Evolutionary conservation across 306 rosid species (phyloP), one percentile per base, ranked within the genome.

Genomic region (Vachellia collinsii): DNA sequence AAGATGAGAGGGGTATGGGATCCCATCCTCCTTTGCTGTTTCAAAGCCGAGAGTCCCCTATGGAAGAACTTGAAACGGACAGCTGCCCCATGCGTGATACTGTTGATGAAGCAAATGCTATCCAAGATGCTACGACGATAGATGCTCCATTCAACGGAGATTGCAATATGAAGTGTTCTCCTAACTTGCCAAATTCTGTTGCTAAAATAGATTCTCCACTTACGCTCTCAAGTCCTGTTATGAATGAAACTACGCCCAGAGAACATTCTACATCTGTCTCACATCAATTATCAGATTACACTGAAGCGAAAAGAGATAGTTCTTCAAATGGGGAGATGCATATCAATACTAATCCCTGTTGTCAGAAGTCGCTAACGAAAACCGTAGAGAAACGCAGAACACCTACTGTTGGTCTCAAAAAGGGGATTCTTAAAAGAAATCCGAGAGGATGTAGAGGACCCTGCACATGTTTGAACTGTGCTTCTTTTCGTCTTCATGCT

Each of bases 371-470:
- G 34, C 72, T 54, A 54, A 70, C 8, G 36, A 82, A 76, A 37
- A 68, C 65, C 66, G 36, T 58, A 36, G 75, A 81, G 37, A 81
- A 83, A 66, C 70, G 80, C 4, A 75, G 39, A 56, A 36, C 22
- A 77, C 78, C 53, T 59, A 51, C 56, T 43, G 56, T 19, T 59
- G 72, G 81, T 23, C 36, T 37, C 76, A 75, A 20, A 76, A 90
- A 84, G 72, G 87, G 89, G 70, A 91, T 90, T 82, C 89, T 90
- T 43, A 89, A 88, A 86, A 89, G 91, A 83, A 93, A 90, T 85
- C 97, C 95, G 53, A 79, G 97, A 77, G 97, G 97, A 62, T 94
- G 99, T 90, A 87, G 97, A 87, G 97, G 99, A 53, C 88, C 83
- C 72, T 94, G 99, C 85, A 39, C 85, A 51, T 94, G 99, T 86